These are phyloP conservation scores for Phytopythium delawarense DNA, from an alignment of 352 stramenopile species.

Conservation along the genomic window DNA sequence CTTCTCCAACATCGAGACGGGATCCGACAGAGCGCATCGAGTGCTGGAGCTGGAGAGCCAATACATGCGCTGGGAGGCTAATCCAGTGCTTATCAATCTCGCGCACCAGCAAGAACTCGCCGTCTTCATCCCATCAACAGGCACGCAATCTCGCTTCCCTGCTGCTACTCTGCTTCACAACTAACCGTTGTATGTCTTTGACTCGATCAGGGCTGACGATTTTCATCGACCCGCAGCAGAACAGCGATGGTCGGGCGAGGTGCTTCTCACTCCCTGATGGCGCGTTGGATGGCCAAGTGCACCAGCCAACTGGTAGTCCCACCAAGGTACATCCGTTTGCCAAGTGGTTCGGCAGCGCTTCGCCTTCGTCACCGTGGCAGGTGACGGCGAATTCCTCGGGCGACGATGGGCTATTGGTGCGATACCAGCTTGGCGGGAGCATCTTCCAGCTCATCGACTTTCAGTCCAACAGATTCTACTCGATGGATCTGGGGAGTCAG, in stretches of 20 bases:
- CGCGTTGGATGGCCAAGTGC: conserved; percentile 40
- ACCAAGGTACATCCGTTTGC: conserved; percentile 37
- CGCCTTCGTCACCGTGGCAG: conserved; percentile 19
- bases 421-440: conserved; percentile 46
- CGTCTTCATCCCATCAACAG: conserved; percentile 58
- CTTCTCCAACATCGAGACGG: conserved; percentile 47
- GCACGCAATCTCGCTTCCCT: conserved; percentile 3
- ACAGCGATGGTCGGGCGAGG: conserved; percentile 34
- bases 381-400: conserved; percentile 11
- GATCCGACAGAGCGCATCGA: conserved; percentile 35
- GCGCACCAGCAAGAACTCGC: conserved; percentile 36
- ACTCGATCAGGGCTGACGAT: conserved; percentile 34
- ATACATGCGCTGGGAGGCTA: conserved; percentile 60
- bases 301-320: conserved; percentile 14
- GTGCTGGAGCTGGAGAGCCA: conserved; percentile 61
- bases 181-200: background rate
- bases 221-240: conserved; percentile 34
- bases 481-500: conserved; percentile 35
- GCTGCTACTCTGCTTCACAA: background rate
- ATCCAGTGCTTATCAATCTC: conserved; percentile 47
- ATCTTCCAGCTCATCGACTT: conserved; percentile 59
- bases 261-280: conserved; percentile 56
- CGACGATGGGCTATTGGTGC: conserved; percentile 34
- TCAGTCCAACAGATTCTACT: conserved; percentile 29
- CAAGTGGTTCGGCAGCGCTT: conserved; percentile 36